Evolutionary conservation across 768 basidiomycete species (phyloP).

Genomic region (Pleurotus cornucopiae): DNA sequence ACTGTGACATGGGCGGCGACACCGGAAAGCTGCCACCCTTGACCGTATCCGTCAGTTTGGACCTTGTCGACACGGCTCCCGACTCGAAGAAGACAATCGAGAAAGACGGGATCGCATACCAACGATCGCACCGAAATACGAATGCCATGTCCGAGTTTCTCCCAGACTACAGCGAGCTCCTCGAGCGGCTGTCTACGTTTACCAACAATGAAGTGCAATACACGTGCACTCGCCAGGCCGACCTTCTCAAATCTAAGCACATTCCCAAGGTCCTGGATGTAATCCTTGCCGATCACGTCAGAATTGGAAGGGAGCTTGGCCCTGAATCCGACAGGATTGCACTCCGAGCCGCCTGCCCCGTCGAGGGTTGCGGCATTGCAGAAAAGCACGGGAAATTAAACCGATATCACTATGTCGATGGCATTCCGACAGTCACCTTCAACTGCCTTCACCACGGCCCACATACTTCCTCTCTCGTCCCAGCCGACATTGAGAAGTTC

Average conservation of each 20-base stretch:
- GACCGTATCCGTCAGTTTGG: constrained; percentile 15
- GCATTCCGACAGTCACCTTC: constrained; percentile 18
- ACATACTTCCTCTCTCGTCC: constrained; percentile 14
- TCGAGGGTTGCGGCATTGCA: constrained; percentile 18
- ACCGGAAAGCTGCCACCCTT: constrained; percentile 1
- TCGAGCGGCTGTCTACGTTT: constrained; percentile 11
- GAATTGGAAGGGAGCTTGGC: constrained; percentile 13
- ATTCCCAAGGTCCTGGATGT: constrained; percentile 15
- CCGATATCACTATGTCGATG: constrained; percentile 12
- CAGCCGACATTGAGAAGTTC: constrained; percentile 13
- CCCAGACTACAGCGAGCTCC: constrained; percentile 18
- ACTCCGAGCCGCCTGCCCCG: constrained; percentile 21
- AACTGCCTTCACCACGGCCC: constrained; percentile 21
- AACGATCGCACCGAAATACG: constrained; percentile 20
- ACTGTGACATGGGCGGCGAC: neutral
- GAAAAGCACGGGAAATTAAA: constrained; percentile 19
- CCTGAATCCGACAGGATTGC: constrained; percentile 15
- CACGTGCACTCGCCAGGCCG: constrained; percentile 15
- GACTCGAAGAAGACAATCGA: neutral
- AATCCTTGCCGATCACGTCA: constrained; percentile 13
- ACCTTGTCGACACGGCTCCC: constrained; percentile 26
- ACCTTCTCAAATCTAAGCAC: constrained; percentile 10
- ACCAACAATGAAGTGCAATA: constrained; percentile 10
- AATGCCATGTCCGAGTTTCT: constrained; percentile 12
- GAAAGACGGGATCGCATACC: constrained; percentile 19